Conservation (phyloP, 352 stramenopile species). For the Phytophthora foliorum region DNA sequence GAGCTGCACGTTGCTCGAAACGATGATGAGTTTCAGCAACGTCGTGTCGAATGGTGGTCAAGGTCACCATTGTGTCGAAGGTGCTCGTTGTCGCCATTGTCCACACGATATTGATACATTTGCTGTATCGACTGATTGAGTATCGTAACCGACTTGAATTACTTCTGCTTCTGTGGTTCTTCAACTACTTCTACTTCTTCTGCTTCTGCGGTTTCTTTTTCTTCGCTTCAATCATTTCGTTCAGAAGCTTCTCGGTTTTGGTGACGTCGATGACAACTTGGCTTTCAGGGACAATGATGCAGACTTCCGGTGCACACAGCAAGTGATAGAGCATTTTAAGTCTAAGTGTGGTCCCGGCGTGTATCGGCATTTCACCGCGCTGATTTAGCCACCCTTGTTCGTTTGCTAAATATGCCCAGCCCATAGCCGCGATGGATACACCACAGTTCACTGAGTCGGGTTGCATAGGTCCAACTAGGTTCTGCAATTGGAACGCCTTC, state of each 20-base stretch:
- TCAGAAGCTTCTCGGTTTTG: slow-evolving; percentile 3
- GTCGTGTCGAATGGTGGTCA: no score
- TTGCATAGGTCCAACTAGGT: slow-evolving; percentile 6
- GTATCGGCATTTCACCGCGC: slow-evolving; percentile 1
- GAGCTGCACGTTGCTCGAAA: no score
- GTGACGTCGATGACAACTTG: slow-evolving; percentile 1
- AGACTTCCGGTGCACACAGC: slow-evolving; percentile 5
- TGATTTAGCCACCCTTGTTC: neutral
- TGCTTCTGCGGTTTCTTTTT: no score
- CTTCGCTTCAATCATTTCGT: neutral
- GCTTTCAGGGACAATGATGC: slow-evolving; percentile 1
- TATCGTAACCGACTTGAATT: no score
- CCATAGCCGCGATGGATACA: slow-evolving; percentile 8
- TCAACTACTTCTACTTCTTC: no score
- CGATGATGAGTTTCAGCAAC: no score
- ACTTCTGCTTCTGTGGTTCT: no score
- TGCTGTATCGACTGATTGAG: no score
- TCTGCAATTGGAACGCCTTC: neutral
- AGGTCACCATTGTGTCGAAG: no score
- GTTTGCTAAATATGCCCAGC: neutral
- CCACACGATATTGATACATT: no score
- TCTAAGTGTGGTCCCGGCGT: neutral
- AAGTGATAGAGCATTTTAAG: slow-evolving; percentile 5
- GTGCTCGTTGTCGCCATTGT: no score
- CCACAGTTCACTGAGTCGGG: slow-evolving; percentile 2